Evolutionary conservation across 345 rosid genomes (phyloP), one percentile per base, ranked within the genome.

Genomic region (Melaleuca alternifolia): DNA sequence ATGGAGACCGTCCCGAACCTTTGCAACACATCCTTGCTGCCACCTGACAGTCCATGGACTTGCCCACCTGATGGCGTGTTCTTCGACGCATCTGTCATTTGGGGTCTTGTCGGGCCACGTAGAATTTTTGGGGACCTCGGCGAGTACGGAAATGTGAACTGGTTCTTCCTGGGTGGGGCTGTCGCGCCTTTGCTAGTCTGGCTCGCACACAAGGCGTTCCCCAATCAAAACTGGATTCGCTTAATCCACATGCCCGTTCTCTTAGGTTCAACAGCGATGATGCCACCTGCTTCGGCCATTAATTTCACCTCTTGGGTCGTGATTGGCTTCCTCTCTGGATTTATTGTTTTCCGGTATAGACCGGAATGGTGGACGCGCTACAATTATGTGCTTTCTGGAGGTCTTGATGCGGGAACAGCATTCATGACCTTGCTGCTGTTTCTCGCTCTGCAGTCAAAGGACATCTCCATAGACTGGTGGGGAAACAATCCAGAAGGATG

Each of bases 21-120:
- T 26, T 96, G 97, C 54, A 94, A 93, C 88, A 88, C 57, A n/a
- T 21, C 86, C 62, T 50, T 87, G 84, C 91, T 96, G 85, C 95
- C 96, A 28, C 62, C 77, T 7, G 92, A 89, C 62, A 95, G 97
- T 86, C 93, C 95, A 14, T 95, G 99, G 98, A 94, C 90, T 21
- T 96, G 99, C 86, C 98, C 96, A 0, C 88, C 89, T 91, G 98
- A 95, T 81, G 85, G 81, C 0, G 97, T 94, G 30, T 96, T 95
- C 89, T 96, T 90, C 18, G 96, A 93, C 50, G 97, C 97, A 15
- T 95, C 97, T 0, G 98, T 96, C 51, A 95, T 96, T 37, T 95
- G 98, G 98, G 98, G 98, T 59, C 96, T 96, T 6, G 94, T 94
- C 0, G 99, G 99, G 16, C 97, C 98, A 1, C 94, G 93, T 6